These are phyloP conservation scores for Eucalyptus urophylla DNA, from an alignment of 345 rosid species.

Conservation along the genomic window DNA sequence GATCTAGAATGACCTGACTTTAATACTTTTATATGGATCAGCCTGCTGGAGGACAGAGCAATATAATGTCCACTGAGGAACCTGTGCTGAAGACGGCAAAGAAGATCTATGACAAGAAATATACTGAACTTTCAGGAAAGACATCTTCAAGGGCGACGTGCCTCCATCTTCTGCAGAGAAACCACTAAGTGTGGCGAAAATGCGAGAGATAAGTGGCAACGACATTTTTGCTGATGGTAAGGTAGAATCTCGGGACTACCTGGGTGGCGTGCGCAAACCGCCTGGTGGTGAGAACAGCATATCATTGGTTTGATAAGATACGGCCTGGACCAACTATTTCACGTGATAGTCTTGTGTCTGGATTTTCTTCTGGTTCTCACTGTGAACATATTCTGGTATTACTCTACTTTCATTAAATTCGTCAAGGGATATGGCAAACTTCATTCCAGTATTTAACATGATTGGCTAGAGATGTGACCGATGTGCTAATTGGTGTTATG, in stretches of 20 bases:
- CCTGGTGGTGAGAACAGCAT: slow-evolving; percentile 97
- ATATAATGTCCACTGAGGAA: slow-evolving; percentile 15
- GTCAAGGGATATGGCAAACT: not conserved
- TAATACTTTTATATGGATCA: not conserved
- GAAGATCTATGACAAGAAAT: slow-evolving; percentile 74
- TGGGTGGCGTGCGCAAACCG: slow-evolving; percentile 93
- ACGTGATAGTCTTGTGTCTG: not conserved
- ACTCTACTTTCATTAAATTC: not conserved
- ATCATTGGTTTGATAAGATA: slow-evolving; percentile 46
- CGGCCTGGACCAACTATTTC: not conserved
- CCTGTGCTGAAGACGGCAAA: slow-evolving; percentile 60
- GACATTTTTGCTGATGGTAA: slow-evolving; percentile 89
- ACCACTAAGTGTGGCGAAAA: slow-evolving; percentile 57
- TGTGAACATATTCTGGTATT: not conserved
- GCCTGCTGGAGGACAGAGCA: slow-evolving; percentile 34
- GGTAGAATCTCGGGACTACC: slow-evolving; percentile 73
- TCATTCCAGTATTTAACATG: not conserved
- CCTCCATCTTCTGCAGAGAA: slow-evolving; percentile 51
- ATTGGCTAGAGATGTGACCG: not conserved
- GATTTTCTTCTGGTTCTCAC: not conserved
- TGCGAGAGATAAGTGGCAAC: slow-evolving; percentile 74
- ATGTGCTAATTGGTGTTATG: not conserved
- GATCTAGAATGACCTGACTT: not conserved
- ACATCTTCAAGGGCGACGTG: slow-evolving; percentile 65
- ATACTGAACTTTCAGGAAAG: slow-evolving; percentile 76